phyloP scores from a whole-genome alignment of 495 filamentous ascomycete species.

The Usnea hakonensis region DNA sequence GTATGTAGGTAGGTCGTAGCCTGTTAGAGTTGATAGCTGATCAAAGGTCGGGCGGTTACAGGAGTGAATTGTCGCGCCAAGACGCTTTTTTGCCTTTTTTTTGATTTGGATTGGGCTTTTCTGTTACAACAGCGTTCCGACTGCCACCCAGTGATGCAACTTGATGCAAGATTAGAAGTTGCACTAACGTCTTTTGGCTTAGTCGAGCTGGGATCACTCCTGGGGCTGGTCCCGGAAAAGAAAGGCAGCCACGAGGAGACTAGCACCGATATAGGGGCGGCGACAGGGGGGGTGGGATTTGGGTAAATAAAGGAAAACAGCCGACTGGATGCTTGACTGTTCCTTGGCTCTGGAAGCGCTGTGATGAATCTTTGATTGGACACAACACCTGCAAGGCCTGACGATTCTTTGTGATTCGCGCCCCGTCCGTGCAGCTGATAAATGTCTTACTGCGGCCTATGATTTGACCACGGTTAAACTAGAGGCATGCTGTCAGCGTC shows the following conservation, averaged over 20 bases:
- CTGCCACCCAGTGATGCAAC: slow-evolving; percentile 18
- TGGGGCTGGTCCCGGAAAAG: slow-evolving; percentile 17
- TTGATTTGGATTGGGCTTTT: too few relatives aligned
- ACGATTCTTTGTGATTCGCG: slow-evolving; percentile 22
- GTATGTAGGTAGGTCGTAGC: too few relatives aligned
- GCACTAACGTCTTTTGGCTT: not conserved
- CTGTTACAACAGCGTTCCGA: slow-evolving; percentile 21
- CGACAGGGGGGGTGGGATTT: too few relatives aligned
- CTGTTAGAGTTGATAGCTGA: slow-evolving; percentile 5
- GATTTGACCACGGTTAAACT: slow-evolving; percentile 22
- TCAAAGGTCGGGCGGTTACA: slow-evolving; percentile 26
- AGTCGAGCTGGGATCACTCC: not conserved
- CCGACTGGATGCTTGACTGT: slow-evolving; percentile 7
- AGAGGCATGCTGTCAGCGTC: slow-evolving; percentile 19
- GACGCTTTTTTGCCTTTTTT: slow-evolving; percentile 6
- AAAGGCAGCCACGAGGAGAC: slow-evolving; percentile 19
- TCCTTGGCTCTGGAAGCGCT: slow-evolving; percentile 21
- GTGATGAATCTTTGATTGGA: slow-evolving; percentile 8
- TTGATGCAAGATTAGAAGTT: slow-evolving; percentile 17
- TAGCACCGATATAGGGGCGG: not conserved
- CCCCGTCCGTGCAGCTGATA: slow-evolving; percentile 25
- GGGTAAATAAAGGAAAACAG: too few relatives aligned
- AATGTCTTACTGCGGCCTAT: slow-evolving; percentile 14
- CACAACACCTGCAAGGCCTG: slow-evolving; percentile 8
- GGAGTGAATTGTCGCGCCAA: slow-evolving; percentile 12